Base-by-base conservation (phyloP, 2,329 filamentous ascomycete genomes). In the Teratosphaeria epicoccoides region DNA sequence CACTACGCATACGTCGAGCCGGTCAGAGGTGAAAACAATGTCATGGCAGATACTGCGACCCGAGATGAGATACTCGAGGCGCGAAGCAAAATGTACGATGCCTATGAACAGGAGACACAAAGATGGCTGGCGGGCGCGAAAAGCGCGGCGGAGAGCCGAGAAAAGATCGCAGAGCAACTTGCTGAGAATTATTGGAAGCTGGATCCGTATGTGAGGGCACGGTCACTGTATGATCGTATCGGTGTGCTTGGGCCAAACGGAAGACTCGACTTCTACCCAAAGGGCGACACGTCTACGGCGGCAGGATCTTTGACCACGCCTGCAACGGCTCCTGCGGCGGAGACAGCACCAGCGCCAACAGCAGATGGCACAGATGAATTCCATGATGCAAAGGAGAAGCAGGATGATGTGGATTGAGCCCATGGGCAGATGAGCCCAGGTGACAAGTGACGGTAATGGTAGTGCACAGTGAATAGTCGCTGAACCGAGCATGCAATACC, bases 171-270 rank as follows among this genome's bases (percentile, higher is more conserved):
- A 2, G 76, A 76, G 48, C 71, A 79, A 56, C 65, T 97, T 60
- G 77, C 77, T 55, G 75, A 78, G 46, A 87, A 87, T 60, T 98
- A 97, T 72, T 98, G 93, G 91, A 76, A 78, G 37, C 69, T 96
- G 49, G 93, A 98, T 70, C 88, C 88, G 0, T 95, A 91, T 67
- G 67, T 97, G 25, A 77, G 93, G 37, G 88, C 90, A 11, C 78
- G 84, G 62, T 86, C 83, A n/a, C 70, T 88, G 55, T 96, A 95
- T 61, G 93, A 98, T 68, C 80, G 93, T 54, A 78, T 77, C 11
- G 87, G 89, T 1, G 73, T 93, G 54, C 76, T 97, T 45, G 72
- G 79, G 54, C 70, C 75, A 0, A 81, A 75, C 10, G 90, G 89
- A 1, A 77, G 77, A 63, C 70, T 91, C 43, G 73, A 87, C 29